These are phyloP conservation scores for Paramarasmius palmivorus DNA, from an alignment of 1,284 basidiomycete species.

Conservation along the genomic window DNA sequence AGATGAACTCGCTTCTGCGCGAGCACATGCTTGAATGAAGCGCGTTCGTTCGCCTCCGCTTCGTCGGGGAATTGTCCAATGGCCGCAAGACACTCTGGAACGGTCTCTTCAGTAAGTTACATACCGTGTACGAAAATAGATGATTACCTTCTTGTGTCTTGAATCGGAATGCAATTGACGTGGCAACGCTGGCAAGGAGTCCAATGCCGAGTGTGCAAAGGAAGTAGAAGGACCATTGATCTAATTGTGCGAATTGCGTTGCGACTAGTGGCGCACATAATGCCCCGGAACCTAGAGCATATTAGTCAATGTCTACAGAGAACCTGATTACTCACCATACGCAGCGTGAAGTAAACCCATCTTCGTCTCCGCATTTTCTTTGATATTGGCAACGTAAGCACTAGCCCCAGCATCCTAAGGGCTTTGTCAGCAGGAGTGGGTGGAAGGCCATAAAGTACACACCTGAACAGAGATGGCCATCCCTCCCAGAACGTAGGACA, in stretches of 20 bases:
- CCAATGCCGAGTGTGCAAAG: constrained; percentile 60
- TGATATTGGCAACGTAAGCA: constrained; percentile 38
- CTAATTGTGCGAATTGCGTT: constrained; percentile 63
- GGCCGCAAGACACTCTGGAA: constrained; percentile 38
- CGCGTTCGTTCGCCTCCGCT: constrained; percentile 34
- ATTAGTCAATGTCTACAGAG: constrained; percentile 4
- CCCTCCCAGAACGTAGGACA: constrained; percentile 61
- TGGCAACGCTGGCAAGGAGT: constrained; percentile 41
- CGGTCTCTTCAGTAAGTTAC: neutral
- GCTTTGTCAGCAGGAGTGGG: too few relatives aligned
- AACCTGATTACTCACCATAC: neutral
- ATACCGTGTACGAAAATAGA: neutral
- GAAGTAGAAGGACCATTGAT: constrained; percentile 61
- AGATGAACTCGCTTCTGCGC: constrained; percentile 52
- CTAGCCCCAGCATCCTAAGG: constrained; percentile 50
- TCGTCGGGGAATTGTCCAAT: constrained; percentile 39
- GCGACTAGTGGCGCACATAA: constrained; percentile 66
- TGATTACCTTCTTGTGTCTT: constrained; percentile 48
- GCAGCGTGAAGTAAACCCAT: constrained; percentile 65
- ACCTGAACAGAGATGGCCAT: constrained; percentile 59
- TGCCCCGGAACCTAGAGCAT: constrained; percentile 59
- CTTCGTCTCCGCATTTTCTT: constrained; percentile 34
- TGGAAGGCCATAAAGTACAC: too few relatives aligned
- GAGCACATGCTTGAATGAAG: constrained; percentile 57
- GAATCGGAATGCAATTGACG: constrained; percentile 53